Percentiles rank a stretch among this genome's conserved stretches.
These are phyloP conservation scores for Diplodia mutila DNA, from an alignment of 2,329 filamentous ascomycete species.

Conservation along the genomic window DNA sequence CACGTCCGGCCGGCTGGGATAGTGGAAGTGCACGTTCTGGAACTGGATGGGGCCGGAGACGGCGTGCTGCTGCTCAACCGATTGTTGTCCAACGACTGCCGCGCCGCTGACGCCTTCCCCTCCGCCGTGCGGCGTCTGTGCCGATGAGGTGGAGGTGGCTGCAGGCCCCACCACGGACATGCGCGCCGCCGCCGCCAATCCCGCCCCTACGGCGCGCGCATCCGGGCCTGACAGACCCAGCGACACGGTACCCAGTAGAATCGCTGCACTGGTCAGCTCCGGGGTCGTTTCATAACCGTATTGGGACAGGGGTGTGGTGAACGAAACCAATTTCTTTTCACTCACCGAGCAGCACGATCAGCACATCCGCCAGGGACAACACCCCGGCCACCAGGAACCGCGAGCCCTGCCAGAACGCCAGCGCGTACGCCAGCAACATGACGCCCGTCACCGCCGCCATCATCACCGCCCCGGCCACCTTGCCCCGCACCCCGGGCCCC, in stretches of 20 bases:
- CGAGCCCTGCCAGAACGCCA: constrained; percentile 22
- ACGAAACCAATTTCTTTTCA: too few species aligned
- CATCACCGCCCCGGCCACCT: not conserved
- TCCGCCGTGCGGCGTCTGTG: not conserved
- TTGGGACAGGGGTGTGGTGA: too few species aligned
- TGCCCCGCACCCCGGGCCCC: constrained; percentile 4
- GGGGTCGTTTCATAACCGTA: too few species aligned
- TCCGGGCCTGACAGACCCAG: constrained; percentile 60
- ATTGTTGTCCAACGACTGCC: too few species aligned
- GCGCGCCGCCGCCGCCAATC: constrained; percentile 81
- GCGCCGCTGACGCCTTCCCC: not conserved
- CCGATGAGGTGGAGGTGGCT: not conserved
- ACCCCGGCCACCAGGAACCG: constrained; percentile 9
- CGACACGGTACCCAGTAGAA: constrained; percentile 15
- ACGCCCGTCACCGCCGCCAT: constrained; percentile 14
- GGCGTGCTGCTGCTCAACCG: too few species aligned
- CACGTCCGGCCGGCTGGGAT: constrained; percentile 89
- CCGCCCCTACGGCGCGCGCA: constrained; percentile 81
- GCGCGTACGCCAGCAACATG: constrained; percentile 17
- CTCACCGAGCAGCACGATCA: constrained; percentile 63
- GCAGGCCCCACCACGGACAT: constrained; percentile 74
- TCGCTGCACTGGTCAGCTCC: not conserved
- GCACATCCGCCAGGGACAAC: constrained; percentile 81
- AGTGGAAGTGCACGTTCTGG: constrained; percentile 85
- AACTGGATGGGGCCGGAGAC: constrained; percentile 64